Percentiles rank a stretch among this genome's conserved stretches.
phyloP scores from a whole-genome alignment of 129 eudicot species.

The Erigeron canadensis region DNA sequence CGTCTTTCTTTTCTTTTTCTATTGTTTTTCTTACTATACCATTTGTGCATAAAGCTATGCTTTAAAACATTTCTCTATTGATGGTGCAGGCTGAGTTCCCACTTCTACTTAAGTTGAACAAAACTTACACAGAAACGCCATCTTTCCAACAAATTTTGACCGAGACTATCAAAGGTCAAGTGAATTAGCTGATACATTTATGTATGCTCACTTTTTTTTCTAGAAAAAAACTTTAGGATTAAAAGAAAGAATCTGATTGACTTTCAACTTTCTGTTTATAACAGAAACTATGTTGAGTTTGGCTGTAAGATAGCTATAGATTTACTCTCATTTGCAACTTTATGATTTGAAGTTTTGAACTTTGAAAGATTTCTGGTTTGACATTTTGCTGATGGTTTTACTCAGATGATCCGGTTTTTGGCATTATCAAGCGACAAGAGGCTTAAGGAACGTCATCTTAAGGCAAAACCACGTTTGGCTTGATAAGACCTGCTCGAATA shows the following conservation, averaged over 20 bases:
- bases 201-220: background rate
- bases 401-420: background rate
- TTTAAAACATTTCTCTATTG: background rate
- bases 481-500: constrained; percentile 3
- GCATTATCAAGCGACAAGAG: background rate
- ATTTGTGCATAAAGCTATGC: background rate
- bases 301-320: too few species aligned
- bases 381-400: background rate
- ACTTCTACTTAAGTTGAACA: constrained; percentile 45
- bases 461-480: constrained; percentile 10
- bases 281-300: too few species aligned
- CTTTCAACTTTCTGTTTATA: too few species aligned
- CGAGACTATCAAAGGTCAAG: background rate
- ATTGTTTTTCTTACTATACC: background rate
- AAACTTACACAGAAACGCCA: constrained; percentile 56
- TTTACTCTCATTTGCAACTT: background rate
- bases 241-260: too few species aligned
- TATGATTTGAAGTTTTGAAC: background rate
- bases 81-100: constrained; percentile 63
- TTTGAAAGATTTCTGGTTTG: background rate
- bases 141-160: constrained; percentile 41
- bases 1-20: background rate
- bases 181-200: background rate
- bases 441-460: background rate
- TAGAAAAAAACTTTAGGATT: too few species aligned